Evolutionary conservation across 768 basidiomycete species (phyloP).

Genomic region (Lanmaoa pseudosensibilis): DNA sequence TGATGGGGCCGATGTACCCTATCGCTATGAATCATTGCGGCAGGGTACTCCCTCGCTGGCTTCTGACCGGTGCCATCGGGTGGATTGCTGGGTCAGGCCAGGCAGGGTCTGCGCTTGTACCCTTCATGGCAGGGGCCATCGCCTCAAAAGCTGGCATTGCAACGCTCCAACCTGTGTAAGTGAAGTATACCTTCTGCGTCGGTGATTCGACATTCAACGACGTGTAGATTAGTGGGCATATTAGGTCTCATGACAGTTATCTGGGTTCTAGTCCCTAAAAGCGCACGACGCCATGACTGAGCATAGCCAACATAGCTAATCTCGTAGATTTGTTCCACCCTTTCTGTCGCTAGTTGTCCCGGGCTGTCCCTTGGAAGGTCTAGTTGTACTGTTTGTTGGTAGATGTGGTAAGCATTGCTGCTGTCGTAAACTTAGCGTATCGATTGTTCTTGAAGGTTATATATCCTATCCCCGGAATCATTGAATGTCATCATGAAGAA

Average conservation of each 20-base stretch:
- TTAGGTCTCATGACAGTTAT: constrained; percentile 39
- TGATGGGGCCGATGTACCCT: constrained; percentile 78
- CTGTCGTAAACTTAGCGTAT: neutral
- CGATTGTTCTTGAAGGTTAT: neutral
- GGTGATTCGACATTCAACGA: neutral
- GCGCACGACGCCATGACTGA: constrained; percentile 8
- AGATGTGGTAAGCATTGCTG: neutral
- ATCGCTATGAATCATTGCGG: constrained; percentile 42
- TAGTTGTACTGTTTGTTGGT: neutral
- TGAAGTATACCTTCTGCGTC: neutral
- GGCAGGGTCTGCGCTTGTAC: constrained; percentile 50
- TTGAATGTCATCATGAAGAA: no score
- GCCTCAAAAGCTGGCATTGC: constrained; percentile 42
- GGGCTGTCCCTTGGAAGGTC: neutral
- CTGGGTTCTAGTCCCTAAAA: constrained; percentile 41
- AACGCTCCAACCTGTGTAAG: constrained; percentile 51
- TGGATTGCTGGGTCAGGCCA: constrained; percentile 56
- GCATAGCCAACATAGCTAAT: neutral
- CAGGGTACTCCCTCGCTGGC: constrained; percentile 36
- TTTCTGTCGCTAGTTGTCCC: neutral
- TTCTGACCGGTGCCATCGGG: constrained; percentile 41
- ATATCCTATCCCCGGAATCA: neutral
- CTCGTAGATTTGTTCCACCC: neutral
- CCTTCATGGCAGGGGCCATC: constrained; percentile 51
- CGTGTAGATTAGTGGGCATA: constrained; percentile 33